Base-by-base conservation (phyloP, 2,329 filamentous ascomycete genomes). In the Neopestalotiopsis sp. region DNA sequence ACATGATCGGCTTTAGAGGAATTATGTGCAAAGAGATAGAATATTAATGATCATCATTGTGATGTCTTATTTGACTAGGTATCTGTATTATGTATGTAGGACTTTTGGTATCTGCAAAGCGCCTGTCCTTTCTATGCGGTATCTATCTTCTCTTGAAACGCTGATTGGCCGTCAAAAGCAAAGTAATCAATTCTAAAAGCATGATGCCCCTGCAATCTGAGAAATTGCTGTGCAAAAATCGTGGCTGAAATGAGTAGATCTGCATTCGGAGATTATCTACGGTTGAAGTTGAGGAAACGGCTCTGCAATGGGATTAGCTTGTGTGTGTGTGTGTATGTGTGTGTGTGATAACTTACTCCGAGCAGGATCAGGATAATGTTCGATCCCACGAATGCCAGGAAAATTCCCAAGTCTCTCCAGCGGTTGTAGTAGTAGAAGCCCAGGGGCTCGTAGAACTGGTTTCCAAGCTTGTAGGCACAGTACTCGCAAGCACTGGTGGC, bases 361-460 rank as follows among this genome's bases (percentile, higher is more conserved):
- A 82, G 7, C 66, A 88, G 82, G 38, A 89, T 75, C 70, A 90
- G 87, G 34, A 93, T 86, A 75, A 96, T 76, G 78, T 97, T 97
- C 76, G 91, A 94, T 14, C 81, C 93, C 66, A 97, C 86, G 76
- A 94, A 97, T 1, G 90, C 91, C 40, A 88, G 73, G 73, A 91
- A 91, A 71, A 97, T 97, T 1, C 94, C 94, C 68, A 96, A 69
- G 74, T 97, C 94, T 67, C 94, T 88, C 94, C 94, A 97, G 17
- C 94, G 84, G 72, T 92, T 81, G 58, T 83, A 82, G 74, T 91
- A 97, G 2, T 81, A 83, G 75, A 97, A 87, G 2, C 87, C 86
- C 20, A 97, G 85, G 0, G 88, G 85, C 66, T 83, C 77, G 77
- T 93, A 97, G 76, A 95, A 97, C 81, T 97, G 85, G 72, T 97